Evolutionary conservation across 345 rosid genomes (phyloP).

Genomic region (Acer negundo): DNA sequence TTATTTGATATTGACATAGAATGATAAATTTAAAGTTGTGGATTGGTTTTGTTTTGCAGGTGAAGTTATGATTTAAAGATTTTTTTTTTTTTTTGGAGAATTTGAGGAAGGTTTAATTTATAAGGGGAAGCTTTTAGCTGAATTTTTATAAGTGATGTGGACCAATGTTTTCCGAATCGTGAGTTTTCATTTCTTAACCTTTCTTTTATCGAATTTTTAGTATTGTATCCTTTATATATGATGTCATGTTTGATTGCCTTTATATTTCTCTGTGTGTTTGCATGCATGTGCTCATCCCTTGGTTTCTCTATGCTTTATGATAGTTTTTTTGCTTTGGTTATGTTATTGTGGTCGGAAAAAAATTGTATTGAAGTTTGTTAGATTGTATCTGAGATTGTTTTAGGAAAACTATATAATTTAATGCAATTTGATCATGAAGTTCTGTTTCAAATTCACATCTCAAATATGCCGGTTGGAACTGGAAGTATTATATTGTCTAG

Average conservation of each 20-base stretch:
- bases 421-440: not conserved
- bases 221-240: not conserved
- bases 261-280: not conserved
- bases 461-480: not conserved
- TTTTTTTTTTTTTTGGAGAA: not conserved
- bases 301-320: not conserved
- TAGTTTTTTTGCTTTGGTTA: not conserved
- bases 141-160: slow-evolving; percentile 60
- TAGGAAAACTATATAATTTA: not conserved
- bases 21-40: not conserved
- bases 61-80: slow-evolving; percentile 1
- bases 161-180: slow-evolving; percentile 89
- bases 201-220: not conserved
- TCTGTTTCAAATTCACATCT: not conserved
- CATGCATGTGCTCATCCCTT: not conserved
- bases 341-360: not conserved
- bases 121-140: slow-evolving; percentile 19
- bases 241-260: not conserved
- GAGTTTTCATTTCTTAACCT: slow-evolving; percentile 22
- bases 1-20: not conserved
- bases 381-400: not conserved
- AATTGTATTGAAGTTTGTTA: not conserved
- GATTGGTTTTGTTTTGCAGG: slow-evolving; percentile 15
- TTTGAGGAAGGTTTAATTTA: slow-evolving; percentile 1
- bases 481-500: not conserved